phyloP scores from a whole-genome alignment of 345 rosid genomes.

The Aquilaria yunnanensis region DNA sequence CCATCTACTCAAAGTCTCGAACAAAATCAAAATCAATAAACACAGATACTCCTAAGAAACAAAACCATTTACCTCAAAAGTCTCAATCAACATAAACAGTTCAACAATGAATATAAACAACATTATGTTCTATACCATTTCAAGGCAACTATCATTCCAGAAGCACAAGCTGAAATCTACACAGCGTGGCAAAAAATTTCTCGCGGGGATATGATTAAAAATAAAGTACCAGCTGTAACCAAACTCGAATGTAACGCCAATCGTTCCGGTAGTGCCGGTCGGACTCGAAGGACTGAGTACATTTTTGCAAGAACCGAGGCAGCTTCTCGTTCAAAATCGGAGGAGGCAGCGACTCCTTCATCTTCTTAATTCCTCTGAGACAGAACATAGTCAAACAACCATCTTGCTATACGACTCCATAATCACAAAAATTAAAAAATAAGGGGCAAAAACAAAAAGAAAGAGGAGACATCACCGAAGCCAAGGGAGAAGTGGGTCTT shows the following conservation, averaged over 20 bases:
- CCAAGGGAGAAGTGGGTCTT: constrained; percentile 90
- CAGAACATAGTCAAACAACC: not conserved
- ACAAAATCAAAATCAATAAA: constrained; percentile 8
- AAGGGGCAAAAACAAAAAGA: not conserved
- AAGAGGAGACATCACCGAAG: constrained; percentile 45
- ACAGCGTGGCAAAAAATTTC: no score
- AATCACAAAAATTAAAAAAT: not conserved
- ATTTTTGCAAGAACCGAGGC: constrained; percentile 85
- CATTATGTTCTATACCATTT: no score
- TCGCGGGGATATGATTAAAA: not conserved
- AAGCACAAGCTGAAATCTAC: no score
- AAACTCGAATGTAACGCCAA: constrained; percentile 78
- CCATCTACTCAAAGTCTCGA: constrained; percentile 54
- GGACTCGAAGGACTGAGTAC: constrained; percentile 62
- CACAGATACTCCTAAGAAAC: no score
- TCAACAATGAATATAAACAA: no score
- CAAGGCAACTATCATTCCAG: no score
- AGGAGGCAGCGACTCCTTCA: constrained; percentile 56
- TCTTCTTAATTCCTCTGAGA: constrained; percentile 64
- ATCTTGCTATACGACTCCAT: no score
- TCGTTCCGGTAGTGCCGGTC: constrained; percentile 77
- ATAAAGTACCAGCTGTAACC: constrained; percentile 76
- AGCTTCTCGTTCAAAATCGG: constrained; percentile 59
- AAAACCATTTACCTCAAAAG: no score
- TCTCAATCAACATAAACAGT: no score